Evolutionary conservation across 2,329 filamentous ascomycete genomes (phyloP).

Genomic region (Phyllosticta citribraziliensis): DNA sequence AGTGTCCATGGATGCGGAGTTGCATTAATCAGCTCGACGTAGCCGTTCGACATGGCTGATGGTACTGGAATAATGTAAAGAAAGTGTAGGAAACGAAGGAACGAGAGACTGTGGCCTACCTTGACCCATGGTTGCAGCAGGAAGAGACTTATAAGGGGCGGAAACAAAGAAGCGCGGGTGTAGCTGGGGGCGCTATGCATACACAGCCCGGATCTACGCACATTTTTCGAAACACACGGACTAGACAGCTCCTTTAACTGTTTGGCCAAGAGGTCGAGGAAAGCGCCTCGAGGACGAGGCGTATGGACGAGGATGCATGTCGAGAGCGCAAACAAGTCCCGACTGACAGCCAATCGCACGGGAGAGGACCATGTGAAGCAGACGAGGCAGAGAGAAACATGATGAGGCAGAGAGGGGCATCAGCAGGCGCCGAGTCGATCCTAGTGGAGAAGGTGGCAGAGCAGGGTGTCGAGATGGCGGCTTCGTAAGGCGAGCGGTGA

Average conservation of each 20-base stretch:
- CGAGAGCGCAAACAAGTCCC: neutral
- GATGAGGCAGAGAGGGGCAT: neutral
- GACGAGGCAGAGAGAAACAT: neutral
- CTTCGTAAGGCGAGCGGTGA: neutral
- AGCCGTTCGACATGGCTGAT: constrained; percentile 18
- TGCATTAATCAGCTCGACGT: constrained; percentile 30
- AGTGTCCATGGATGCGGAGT: constrained; percentile 30
- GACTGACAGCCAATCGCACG: neutral
- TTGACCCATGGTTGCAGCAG: constrained; percentile 3
- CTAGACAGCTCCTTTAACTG: neutral
- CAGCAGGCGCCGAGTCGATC: neutral
- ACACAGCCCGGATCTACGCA: neutral
- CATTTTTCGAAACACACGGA: neutral
- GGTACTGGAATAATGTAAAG: neutral
- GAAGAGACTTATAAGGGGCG: neutral
- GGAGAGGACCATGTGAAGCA: neutral
- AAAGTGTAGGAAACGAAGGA: neutral
- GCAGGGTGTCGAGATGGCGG: neutral
- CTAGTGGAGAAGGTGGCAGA: neutral
- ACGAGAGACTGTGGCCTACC: constrained; percentile 3
- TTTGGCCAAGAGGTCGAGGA: neutral
- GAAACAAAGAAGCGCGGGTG: neutral
- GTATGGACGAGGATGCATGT: neutral
- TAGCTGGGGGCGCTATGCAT: neutral
- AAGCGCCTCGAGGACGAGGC: neutral